Base-by-base conservation (phyloP, 2,329 filamentous ascomycete species). In the Fusarium nygamai region DNA sequence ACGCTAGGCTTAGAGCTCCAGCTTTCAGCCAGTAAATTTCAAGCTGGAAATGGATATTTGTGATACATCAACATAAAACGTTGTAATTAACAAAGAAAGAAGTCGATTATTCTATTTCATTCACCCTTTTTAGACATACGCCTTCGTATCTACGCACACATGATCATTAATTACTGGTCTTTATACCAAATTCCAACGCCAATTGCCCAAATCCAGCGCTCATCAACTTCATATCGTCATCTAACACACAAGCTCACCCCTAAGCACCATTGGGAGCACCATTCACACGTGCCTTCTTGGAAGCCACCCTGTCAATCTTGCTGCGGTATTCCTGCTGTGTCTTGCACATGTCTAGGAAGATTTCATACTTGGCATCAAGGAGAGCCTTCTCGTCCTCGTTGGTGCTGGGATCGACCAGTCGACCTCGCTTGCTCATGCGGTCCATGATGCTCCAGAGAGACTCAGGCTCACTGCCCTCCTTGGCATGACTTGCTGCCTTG, bases 371-470 rank as follows among this genome's bases (percentile, higher is more conserved):
- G 72, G 92, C 92, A 77, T 93, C 88, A 60, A 99, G 85, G 75
- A 99, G 84, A 80, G 90, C 90, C 87, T 93, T 95, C 86, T 98
- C 92, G 17, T 89, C 88, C 67, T 86, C 84, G 80, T 97, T 90
- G 61, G 87, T 89, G 29, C 91, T 91, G 1, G 96, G 95, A 82
- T 92, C 88, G 5, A 98, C 92, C 56, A 95, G 90, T 78, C 92
- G 94, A 38, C 96, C 96, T 14, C 94, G 93, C 87, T 98, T 98
- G 85, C 94, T 97, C 92, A 98, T 96, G 64, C 95, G 91, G 82
- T 97, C 94, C 96, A 99, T 99, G 81, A 99, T 98, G 76, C 91
- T 90, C 96, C 96, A 99, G 71, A 99, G 86, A 46, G 93, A 90
- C 85, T 98, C 95, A 1, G 93, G 95, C 78, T 92, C 92, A 50